Conservation (phyloP, 106 monocot genomes). For the Triglochin maritima region DNA sequence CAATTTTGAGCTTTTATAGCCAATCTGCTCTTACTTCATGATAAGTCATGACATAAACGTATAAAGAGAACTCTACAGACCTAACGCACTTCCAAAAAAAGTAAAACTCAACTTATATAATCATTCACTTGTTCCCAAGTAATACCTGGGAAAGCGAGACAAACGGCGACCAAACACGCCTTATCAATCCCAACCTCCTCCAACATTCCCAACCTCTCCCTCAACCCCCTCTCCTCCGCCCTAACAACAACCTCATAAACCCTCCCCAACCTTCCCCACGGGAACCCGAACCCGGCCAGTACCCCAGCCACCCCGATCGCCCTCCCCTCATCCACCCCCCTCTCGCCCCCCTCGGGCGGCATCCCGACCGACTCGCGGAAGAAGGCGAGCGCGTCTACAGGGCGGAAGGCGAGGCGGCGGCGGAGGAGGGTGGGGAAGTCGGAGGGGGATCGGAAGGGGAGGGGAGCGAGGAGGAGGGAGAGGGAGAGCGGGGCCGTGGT, state of each 20-base stretch:
- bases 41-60: no score
- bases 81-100: no score
- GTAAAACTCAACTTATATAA: no score
- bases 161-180: slow-evolving; percentile 40
- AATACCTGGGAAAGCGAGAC: slow-evolving; percentile 45
- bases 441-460: slow-evolving; percentile 24
- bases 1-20: no score
- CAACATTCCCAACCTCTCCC: slow-evolving; percentile 12
- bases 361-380: slow-evolving; percentile 82
- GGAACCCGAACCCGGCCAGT: slow-evolving; percentile 56
- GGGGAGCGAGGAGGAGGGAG: slow-evolving; percentile 30
- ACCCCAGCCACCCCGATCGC: slow-evolving; percentile 38
- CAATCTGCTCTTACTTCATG: no score
- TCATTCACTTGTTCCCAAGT: no score
- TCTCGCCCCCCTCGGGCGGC: background rate
- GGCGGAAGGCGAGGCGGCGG: slow-evolving; percentile 50
- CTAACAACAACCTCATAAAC: slow-evolving; percentile 33
- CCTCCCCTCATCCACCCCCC: slow-evolving; percentile 27
- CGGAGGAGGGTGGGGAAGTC: slow-evolving; percentile 36
- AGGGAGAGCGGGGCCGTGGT: slow-evolving; percentile 57
- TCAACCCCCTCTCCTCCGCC: slow-evolving; percentile 9
- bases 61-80: no score
- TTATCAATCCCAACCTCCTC: slow-evolving; percentile 33
- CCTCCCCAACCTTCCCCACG: slow-evolving; percentile 40
- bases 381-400: slow-evolving; percentile 81